A percentile compares a stretch with the other conserved stretches of the same genome.
Conservation (phyloP, 2,329 filamentous ascomycete species). For the Leptosphaerulina australis region DNA sequence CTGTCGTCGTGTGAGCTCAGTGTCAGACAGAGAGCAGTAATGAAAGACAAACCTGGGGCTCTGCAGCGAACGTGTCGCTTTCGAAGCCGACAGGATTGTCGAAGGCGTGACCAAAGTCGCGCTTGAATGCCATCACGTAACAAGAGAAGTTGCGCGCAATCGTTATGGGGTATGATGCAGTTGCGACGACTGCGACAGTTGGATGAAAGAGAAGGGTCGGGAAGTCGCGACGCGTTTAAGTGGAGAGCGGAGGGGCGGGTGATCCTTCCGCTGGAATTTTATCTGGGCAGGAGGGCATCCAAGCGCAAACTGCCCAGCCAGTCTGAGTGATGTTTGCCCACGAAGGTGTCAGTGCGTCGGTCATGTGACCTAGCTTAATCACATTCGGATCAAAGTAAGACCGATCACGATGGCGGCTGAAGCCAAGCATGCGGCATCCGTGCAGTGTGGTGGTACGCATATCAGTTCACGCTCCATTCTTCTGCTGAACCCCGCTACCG, state of each 20-base stretch:
- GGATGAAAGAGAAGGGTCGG: neutral
- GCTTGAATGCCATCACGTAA: slow-evolving; percentile 23
- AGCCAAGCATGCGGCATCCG: slow-evolving; percentile 18
- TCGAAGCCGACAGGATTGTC: slow-evolving; percentile 19
- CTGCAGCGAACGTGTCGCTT: slow-evolving; percentile 23
- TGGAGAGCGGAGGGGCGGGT: slow-evolving; percentile 2
- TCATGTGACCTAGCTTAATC: slow-evolving; percentile 12
- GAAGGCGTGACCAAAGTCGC: slow-evolving; percentile 25
- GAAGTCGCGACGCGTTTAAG: slow-evolving; percentile 18
- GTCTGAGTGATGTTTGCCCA: too few species aligned
- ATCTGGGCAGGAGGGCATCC: neutral
- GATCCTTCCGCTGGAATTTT: neutral
- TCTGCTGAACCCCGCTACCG: slow-evolving; percentile 27
- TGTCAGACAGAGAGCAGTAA: slow-evolving; percentile 10
- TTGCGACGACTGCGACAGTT: neutral
- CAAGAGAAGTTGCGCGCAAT: neutral
- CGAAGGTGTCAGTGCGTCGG: too few species aligned
- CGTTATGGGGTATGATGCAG: neutral
- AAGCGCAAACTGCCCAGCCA: too few species aligned
- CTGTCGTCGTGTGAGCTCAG: slow-evolving; percentile 27
- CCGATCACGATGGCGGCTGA: slow-evolving; percentile 1
- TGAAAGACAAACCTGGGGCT: slow-evolving; percentile 28
- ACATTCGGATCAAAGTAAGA: neutral
- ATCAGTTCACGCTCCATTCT: slow-evolving; percentile 29
- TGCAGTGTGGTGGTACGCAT: slow-evolving; percentile 24